Conservation (phyloP, 108 stramenopile genomes). For the Cyclotella sp. region DNA sequence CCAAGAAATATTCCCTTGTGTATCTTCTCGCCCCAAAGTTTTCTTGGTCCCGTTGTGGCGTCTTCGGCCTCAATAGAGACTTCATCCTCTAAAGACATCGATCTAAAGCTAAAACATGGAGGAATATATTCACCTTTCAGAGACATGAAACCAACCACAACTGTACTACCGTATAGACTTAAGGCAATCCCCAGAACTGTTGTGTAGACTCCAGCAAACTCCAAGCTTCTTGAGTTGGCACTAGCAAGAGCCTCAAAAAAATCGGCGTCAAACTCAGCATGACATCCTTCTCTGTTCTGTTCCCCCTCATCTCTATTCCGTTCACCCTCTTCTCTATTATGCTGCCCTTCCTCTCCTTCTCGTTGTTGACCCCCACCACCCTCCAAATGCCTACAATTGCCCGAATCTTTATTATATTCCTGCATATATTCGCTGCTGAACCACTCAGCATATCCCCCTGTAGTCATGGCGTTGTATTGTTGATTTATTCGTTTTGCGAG, state of each 20-base stretch:
- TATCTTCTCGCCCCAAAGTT: conserved; percentile 53
- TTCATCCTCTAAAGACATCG: conserved; percentile 52
- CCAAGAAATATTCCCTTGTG: conserved; percentile 81
- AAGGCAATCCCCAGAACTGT: conserved; percentile 70
- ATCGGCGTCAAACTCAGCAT: conserved; percentile 53
- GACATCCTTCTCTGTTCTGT: conserved; percentile 46
- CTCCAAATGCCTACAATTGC: conserved; percentile 27
- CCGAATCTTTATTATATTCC: conserved; percentile 20
- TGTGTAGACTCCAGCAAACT: conserved; percentile 76
- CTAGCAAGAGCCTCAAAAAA: conserved; percentile 58
- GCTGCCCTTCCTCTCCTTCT: conserved; percentile 28
- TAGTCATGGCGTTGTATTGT: conserved; percentile 69
- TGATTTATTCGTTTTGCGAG: conserved; percentile 64
- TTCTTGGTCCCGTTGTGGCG: conserved; percentile 37
- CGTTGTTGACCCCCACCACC: conserved; percentile 14
- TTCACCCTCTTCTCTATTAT: conserved; percentile 41
- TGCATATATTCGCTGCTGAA: conserved; percentile 40
- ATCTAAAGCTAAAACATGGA: conserved; percentile 72
- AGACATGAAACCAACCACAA: conserved; percentile 84
- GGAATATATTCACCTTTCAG: conserved; percentile 83
- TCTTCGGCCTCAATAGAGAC: conserved; percentile 24
- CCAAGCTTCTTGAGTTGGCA: conserved; percentile 63
- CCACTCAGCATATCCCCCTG: conserved; percentile 56
- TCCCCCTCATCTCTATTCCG: conserved; percentile 38
- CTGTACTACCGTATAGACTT: conserved; percentile 73